These are phyloP conservation scores for Potentilla sterilis DNA, from an alignment of 306 rosid genomes.

Conservation along the genomic window DNA sequence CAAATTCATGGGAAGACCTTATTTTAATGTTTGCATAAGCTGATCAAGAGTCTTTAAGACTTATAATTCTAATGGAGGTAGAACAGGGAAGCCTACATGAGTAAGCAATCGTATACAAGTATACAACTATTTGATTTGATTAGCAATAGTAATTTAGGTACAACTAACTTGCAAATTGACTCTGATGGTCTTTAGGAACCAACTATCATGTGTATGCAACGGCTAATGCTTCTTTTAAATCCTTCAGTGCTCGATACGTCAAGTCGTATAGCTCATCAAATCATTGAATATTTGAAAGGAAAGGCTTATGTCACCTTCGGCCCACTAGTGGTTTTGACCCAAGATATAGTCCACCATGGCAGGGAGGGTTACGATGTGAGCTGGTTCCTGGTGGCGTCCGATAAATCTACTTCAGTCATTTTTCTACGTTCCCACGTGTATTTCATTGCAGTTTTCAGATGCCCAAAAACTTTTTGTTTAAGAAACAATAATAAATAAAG, in stretches of 20 bases:
- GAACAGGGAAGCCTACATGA: background rate
- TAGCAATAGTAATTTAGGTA: constrained; percentile 10
- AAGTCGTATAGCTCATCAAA: background rate
- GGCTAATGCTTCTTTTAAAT: background rate
- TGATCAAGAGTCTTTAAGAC: too few relatives aligned
- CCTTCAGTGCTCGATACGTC: background rate
- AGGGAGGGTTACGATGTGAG: background rate
- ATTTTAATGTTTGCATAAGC: background rate
- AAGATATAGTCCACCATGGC: background rate
- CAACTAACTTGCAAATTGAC: constrained; percentile 6
- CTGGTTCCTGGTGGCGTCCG: constrained; percentile 11
- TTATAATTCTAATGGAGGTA: too few relatives aligned
- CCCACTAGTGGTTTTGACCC: background rate
- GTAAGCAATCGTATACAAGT: background rate
- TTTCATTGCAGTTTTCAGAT: too few relatives aligned
- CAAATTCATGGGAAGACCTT: background rate
- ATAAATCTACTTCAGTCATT: background rate
- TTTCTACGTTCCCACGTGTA: too few relatives aligned
- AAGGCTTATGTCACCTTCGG: background rate
- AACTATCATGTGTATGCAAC: background rate
- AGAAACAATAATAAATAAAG: too few relatives aligned
- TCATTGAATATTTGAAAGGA: background rate
- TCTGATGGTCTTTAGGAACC: background rate
- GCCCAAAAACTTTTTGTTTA: too few relatives aligned
- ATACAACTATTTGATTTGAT: background rate